These are phyloP conservation scores for Suillus subluteus DNA, from an alignment of 768 basidiomycete genomes.

Conservation along the genomic window DNA sequence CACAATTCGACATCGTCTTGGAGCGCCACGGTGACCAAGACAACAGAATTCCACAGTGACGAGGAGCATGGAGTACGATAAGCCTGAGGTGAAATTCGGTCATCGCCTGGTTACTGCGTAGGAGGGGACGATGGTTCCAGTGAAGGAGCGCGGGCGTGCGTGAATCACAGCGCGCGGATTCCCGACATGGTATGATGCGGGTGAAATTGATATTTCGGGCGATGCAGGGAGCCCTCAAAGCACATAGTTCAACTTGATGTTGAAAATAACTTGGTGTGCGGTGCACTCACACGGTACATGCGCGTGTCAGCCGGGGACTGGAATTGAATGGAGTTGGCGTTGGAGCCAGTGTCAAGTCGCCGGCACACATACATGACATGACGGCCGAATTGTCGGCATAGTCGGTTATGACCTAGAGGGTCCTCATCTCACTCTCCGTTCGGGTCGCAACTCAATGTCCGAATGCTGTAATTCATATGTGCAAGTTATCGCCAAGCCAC, in stretches of 20 bases:
- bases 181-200: not conserved
- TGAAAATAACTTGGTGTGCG: not conserved
- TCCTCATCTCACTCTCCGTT: not conserved
- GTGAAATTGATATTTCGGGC: not conserved
- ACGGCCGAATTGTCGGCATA: not conserved
- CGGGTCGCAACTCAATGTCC: not conserved
- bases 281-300: not conserved
- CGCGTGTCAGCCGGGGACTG: not conserved
- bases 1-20: not conserved
- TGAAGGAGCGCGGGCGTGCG: not conserved
- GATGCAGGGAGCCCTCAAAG: not conserved
- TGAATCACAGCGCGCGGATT: not conserved
- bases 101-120: not conserved
- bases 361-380: not conserved
- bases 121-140: not conserved
- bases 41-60: not conserved
- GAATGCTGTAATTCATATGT: not conserved
- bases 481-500: not conserved
- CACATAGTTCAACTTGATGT: not conserved
- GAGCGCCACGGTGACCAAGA: not conserved
- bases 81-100: not conserved
- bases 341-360: not conserved
- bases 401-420: too few relatives aligned
- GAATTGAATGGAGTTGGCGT: not conserved
- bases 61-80: not conserved